Percentiles rank a stretch among this genome's conserved stretches.
Evolutionary conservation across 2,329 filamentous ascomycete genomes (phyloP).

Genomic region (Fusarium dlaminii): DNA sequence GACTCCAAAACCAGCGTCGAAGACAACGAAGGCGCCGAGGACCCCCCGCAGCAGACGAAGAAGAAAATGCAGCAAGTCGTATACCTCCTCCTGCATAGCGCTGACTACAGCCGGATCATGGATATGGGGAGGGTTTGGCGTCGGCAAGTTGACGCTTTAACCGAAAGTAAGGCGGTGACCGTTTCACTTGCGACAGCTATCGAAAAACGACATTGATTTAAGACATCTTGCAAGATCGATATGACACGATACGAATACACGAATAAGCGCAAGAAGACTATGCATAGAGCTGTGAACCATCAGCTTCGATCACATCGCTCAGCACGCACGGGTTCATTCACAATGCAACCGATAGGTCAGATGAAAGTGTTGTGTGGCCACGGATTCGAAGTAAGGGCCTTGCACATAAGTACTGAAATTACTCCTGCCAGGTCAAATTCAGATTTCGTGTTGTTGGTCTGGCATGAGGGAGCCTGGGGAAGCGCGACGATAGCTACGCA

Average conservation of each 20-base stretch:
- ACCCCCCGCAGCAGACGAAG: slow-evolving; percentile 28
- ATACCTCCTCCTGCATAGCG: slow-evolving; percentile 19
- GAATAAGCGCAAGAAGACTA: background rate
- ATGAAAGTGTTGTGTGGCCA: background rate
- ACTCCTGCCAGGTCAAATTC: background rate
- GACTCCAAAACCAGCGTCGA: slow-evolving; percentile 24
- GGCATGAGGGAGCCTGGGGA: background rate
- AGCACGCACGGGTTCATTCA: background rate
- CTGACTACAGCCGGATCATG: background rate
- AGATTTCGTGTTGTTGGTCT: background rate
- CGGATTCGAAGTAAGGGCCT: background rate
- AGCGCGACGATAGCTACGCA: background rate
- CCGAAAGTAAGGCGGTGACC: background rate
- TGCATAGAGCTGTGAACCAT: background rate
- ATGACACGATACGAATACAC: background rate
- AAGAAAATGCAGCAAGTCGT: slow-evolving; percentile 19
- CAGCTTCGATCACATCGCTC: background rate
- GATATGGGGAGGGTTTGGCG: background rate
- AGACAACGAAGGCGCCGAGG: slow-evolving; percentile 29
- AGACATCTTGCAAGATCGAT: background rate
- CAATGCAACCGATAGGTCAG: background rate
- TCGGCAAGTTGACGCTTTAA: background rate
- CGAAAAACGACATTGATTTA: background rate
- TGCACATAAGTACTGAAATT: background rate
- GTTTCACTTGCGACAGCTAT: background rate